phyloP scores from a whole-genome alignment of 2,329 filamentous ascomycete species.

The Aspergillus costaricaensis region DNA sequence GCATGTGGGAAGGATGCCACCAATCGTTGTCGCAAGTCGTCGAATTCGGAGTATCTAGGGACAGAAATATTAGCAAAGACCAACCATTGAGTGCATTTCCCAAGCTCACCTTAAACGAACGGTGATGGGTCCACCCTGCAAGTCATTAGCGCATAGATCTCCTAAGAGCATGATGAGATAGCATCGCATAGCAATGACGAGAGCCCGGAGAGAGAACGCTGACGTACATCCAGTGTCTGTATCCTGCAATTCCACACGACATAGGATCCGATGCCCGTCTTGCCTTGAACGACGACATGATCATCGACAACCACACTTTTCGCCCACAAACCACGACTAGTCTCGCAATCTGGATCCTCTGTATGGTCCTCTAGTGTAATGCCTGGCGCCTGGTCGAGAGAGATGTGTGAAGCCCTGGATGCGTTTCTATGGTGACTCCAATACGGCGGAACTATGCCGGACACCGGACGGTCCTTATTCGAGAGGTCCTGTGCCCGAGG shows the following conservation, averaged over 20 bases:
- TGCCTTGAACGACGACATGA: constrained; percentile 62
- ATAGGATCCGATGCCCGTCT: constrained; percentile 74
- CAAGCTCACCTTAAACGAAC: constrained; percentile 58
- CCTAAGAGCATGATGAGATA: neutral
- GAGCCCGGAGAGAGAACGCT: neutral
- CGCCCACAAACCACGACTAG: constrained; percentile 63
- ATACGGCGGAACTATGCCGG: constrained; percentile 46
- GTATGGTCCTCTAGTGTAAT: constrained; percentile 68
- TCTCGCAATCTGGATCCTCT: constrained; percentile 57
- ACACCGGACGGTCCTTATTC: constrained; percentile 29
- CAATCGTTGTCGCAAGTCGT: constrained; percentile 73
- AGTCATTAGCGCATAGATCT: constrained; percentile 19
- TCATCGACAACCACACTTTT: constrained; percentile 63
- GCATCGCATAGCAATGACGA: neutral
- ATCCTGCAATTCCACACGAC: constrained; percentile 92
- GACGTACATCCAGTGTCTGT: constrained; percentile 75
- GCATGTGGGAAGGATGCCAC: constrained; percentile 81
- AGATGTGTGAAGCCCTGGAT: constrained; percentile 45
- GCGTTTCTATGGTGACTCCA: constrained; percentile 47
- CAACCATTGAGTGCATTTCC: neutral
- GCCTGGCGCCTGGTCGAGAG: constrained; percentile 41
- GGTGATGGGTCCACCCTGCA: constrained; percentile 58
- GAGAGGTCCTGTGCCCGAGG: constrained; percentile 20
- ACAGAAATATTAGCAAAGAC: constrained; percentile 21
- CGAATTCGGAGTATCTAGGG: constrained; percentile 85